These are phyloP conservation scores for Cryptosporidium meleagridis DNA, from an alignment of 169 alveolate genomes.

Conservation along the genomic window DNA sequence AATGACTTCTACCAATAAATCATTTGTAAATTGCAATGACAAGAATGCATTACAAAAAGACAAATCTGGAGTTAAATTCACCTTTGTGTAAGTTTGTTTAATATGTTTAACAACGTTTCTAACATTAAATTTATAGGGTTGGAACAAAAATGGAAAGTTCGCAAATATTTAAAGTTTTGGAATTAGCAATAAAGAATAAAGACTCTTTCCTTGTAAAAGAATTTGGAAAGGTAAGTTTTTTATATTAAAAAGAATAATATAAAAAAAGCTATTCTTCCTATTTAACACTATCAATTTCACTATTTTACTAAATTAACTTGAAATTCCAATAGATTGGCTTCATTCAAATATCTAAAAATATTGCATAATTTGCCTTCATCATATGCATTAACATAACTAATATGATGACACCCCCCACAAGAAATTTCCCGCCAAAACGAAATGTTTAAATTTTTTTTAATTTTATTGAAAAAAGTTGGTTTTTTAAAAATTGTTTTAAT, in stretches of 20 bases:
- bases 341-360: constrained; percentile 28
- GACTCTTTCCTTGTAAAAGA: constrained; percentile 12
- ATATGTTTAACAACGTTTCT: not conserved
- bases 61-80: not conserved
- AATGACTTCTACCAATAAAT: constrained; percentile 28
- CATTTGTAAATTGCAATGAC: constrained; percentile 2
- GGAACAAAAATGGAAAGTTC: constrained; percentile 4
- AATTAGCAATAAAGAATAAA: not conserved
- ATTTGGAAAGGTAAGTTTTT: constrained; percentile 49
- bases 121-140: not conserved
- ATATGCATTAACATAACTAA: not conserved
- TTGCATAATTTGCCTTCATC: not conserved
- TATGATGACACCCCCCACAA: not conserved
- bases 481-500: too few relatives aligned
- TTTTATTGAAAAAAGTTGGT: not conserved
- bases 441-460: too few relatives aligned
- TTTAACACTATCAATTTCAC: too few relatives aligned
- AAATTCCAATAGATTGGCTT: constrained; percentile 22
- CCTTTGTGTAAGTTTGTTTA: constrained; percentile 29
- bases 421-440: not conserved
- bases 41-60: not conserved
- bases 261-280: too few relatives aligned
- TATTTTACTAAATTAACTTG: not conserved
- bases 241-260: not conserved
- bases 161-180: constrained; percentile 5